Evolutionary conservation across 2,329 filamentous ascomycete genomes (phyloP), one percentile per base, ranked within the genome.

Genomic region (Paracoccidioides lutzii): DNA sequence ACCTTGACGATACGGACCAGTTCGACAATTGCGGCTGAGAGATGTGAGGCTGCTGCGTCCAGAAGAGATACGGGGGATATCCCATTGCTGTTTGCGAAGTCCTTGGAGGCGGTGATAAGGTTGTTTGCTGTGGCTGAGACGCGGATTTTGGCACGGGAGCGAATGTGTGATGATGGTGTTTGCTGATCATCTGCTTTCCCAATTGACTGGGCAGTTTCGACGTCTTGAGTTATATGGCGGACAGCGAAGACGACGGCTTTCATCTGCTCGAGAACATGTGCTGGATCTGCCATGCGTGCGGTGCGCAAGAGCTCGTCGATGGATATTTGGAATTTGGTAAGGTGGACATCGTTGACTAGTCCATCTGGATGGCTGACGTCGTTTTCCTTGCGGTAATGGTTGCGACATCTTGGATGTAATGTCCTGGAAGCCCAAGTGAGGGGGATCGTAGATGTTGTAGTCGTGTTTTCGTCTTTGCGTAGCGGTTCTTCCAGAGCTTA

Each of bases 91-190:
- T 82, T 80, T 38, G 87, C 85, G 69, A 93, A 95, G 66, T 95
- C 95, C 74, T 94, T 95, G 38, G 88, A 86, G 1, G 91, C 89
- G 2, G 91, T 97, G 65, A 97, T 96, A 57, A 98, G 77, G 66
- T 91, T 93, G 76, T 97, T 97, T 51, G 93, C 90, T 1, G 91
- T 95, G 2, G 86, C 85, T n/a, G 90, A 94, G 3, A 97, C 86
- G 57, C 85, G 85, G 52, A 81, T 80, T 71, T 88, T 94, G 58
- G 94, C 78, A 69, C 85, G 89, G 33, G 77, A 75, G 60, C 83
- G 82, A 59, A 84, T 76, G 60, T 82, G 79, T 22, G 22, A 22
- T 22, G 22, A 22, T 22, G 22, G 22, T 41, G 73, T 69, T 33
- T 76, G 75, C 40, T 80, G 80, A 33, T 67, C 68, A 59, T 81